Conservation (phyloP, 768 basidiomycete species). For the Phlegmacium glaucopus region DNA sequence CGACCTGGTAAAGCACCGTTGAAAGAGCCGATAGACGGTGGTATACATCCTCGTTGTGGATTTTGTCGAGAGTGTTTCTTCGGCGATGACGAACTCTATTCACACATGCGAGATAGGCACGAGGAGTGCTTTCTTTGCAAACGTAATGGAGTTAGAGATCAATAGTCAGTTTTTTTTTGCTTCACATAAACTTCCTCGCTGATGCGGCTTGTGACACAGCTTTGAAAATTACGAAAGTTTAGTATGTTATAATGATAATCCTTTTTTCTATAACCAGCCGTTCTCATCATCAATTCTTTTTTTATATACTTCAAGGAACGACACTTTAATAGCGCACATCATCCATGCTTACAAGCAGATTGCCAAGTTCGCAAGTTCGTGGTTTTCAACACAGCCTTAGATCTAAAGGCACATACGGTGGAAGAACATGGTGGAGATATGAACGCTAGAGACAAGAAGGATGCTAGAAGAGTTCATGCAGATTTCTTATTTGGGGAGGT, state of each 20-base stretch:
- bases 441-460: conserved; percentile 65
- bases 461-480: conserved; percentile 66
- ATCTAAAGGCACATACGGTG: conserved; percentile 90
- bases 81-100: conserved; percentile 87
- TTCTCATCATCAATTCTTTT: conserved; percentile 2
- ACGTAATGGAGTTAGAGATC: conserved; percentile 69
- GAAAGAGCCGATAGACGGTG: conserved; percentile 64
- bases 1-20: conserved; percentile 35
- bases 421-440: conserved; percentile 77
- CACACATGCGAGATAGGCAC: conserved; percentile 90
- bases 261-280: no score
- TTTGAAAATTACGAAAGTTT: conserved; percentile 78
- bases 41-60: conserved; percentile 74
- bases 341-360: conserved; percentile 66
- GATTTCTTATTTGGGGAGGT: conserved; percentile 62
- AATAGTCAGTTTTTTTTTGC: conserved; percentile 66
- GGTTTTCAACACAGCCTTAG: conserved; percentile 84
- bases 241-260: conserved; percentile 37
- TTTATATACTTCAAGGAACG: conserved; percentile 45
- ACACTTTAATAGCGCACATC: conserved; percentile 75
- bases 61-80: conserved; percentile 96
- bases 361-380: conserved; percentile 92
- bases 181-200: no score
- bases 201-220: conserved; percentile 38
- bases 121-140: conserved; percentile 98